These are phyloP conservation scores for Arthroderma sp. DNA, from an alignment of 2,329 filamentous ascomycete genomes.

Conservation along the genomic window DNA sequence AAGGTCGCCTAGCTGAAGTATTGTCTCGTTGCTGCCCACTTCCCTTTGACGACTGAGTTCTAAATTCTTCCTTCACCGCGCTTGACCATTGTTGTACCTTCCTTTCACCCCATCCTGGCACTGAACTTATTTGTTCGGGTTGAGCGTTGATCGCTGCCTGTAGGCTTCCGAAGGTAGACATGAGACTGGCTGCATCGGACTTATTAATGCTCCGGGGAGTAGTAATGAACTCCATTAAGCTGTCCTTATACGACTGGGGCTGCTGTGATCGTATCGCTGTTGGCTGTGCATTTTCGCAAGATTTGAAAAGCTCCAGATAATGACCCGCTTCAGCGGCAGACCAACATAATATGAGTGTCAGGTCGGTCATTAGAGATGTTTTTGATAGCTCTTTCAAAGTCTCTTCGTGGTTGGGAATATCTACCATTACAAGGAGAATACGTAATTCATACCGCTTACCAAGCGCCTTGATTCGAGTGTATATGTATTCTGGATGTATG, in stretches of 20 bases:
- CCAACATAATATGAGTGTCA: slow-evolving; percentile 89
- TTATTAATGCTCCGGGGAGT: slow-evolving; percentile 85
- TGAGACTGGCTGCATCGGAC: slow-evolving; percentile 78
- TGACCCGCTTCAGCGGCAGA: slow-evolving; percentile 83
- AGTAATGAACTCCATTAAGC: slow-evolving; percentile 83
- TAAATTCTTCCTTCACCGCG: slow-evolving; percentile 73
- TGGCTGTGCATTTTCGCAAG: slow-evolving; percentile 73
- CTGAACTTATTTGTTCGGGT: slow-evolving; percentile 67
- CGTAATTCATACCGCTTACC: slow-evolving; percentile 78
- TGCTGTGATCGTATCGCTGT: slow-evolving; percentile 76
- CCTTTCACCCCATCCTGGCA: slow-evolving; percentile 91
- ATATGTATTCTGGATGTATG: slow-evolving; percentile 94
- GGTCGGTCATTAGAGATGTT: slow-evolving; percentile 80
- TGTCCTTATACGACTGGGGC: slow-evolving; percentile 69
- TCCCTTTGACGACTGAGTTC: slow-evolving; percentile 53
- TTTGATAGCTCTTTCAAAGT: slow-evolving; percentile 80
- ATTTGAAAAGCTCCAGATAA: slow-evolving; percentile 91
- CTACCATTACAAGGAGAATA: slow-evolving; percentile 78
- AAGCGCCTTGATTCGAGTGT: slow-evolving; percentile 74
- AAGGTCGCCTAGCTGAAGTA: neutral
- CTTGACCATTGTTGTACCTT: slow-evolving; percentile 80
- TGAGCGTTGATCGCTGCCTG: slow-evolving; percentile 76
- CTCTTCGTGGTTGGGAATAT: slow-evolving; percentile 90
- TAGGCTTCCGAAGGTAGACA: slow-evolving; percentile 83
- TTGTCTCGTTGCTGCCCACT: slow-evolving; percentile 16